A percentile compares a stretch with the other conserved stretches of the same genome.
Conservation (phyloP, 208 protist species). For the Trichomonas tenax region DNA sequence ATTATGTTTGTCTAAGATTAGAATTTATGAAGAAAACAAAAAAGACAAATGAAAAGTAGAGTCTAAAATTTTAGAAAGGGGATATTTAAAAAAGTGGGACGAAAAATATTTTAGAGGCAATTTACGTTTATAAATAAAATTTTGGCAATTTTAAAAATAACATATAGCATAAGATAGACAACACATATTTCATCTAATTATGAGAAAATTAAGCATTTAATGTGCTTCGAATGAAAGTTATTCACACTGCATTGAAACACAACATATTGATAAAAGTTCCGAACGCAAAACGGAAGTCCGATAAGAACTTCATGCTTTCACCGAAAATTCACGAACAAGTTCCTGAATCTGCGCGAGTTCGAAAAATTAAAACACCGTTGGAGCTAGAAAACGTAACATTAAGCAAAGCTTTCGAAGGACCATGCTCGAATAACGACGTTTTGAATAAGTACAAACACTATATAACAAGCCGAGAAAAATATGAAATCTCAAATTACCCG, state of each 20-base stretch:
- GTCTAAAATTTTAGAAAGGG: no score
- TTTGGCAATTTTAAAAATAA: no score
- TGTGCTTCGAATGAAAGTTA: neutral
- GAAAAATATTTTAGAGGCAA: no score
- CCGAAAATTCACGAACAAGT: neutral
- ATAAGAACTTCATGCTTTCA: neutral
- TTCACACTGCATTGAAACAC: neutral
- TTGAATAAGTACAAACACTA: neutral
- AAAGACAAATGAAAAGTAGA: no score
- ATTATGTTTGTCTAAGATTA: no score
- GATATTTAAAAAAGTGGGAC: no score
- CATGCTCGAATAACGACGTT: neutral
- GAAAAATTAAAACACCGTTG: neutral
- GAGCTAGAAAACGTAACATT: neutral
- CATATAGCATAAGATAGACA: no score
- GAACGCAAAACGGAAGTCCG: neutral
- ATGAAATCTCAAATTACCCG: neutral
- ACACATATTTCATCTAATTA: no score
- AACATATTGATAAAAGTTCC: neutral
- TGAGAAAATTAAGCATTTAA: no score
- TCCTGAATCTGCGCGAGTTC: neutral
- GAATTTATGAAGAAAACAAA: no score
- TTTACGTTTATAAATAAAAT: no score
- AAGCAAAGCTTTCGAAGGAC: neutral
- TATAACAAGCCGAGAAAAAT: neutral